Evolutionary conservation across 169 alveolate species (phyloP).

Genomic region (Plasmodium adleri): DNA sequence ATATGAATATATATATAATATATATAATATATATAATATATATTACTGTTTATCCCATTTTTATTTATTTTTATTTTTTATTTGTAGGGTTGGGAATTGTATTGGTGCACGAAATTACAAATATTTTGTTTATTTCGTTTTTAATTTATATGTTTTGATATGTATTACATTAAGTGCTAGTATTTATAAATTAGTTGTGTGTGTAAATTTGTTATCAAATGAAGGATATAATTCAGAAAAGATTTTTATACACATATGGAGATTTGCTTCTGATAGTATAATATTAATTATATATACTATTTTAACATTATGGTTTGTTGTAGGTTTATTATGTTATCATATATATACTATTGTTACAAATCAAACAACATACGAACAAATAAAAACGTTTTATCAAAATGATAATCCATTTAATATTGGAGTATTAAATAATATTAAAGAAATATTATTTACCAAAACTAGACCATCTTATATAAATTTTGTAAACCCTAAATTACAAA

Average conservation of each 20-base stretch:
- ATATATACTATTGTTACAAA: conserved; percentile 82
- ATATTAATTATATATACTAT: conserved; percentile 70
- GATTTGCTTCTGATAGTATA: conserved; percentile 69
- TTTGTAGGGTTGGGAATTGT: conserved; percentile 88
- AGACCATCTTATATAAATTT: conserved; percentile 64
- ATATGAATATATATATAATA: no score
- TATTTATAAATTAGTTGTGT: conserved; percentile 74
- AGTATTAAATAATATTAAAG: conserved; percentile 78
- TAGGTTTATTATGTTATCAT: conserved; percentile 86
- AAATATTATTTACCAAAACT: conserved; percentile 74
- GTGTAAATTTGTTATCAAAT: conserved; percentile 50
- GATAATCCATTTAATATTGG: conserved; percentile 87
- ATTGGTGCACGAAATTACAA: conserved; percentile 92
- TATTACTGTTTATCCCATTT: no score
- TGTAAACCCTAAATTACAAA: conserved; percentile 53
- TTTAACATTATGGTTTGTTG: conserved; percentile 86
- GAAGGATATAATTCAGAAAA: conserved; percentile 42
- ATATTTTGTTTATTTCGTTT: conserved; percentile 81
- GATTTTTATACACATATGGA: conserved; percentile 73
- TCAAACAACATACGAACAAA: conserved; percentile 89
- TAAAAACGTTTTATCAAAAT: conserved; percentile 80
- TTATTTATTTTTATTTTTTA: background rate
- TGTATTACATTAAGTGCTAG: conserved; percentile 68
- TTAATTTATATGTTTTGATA: conserved; percentile 72
- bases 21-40: no score